Evolutionary conservation across 139 green algal species (phyloP).

Genomic region (Chlorella sp.): DNA sequence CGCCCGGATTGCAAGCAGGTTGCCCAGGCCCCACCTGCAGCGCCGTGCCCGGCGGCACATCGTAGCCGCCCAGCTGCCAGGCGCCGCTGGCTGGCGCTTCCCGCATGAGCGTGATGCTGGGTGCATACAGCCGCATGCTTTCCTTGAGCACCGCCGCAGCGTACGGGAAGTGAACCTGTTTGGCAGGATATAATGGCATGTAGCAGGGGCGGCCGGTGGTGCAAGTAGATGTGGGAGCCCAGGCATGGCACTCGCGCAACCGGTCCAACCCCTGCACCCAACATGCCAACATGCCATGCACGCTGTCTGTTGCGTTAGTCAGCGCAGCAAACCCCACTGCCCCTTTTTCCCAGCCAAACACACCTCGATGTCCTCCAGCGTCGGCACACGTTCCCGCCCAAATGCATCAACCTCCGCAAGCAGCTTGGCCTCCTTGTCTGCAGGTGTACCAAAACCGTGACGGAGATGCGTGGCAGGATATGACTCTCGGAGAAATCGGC

Average conservation of each 20-base stretch:
- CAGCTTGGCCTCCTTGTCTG: constrained; percentile 40
- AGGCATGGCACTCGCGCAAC: no score
- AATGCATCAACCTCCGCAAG: constrained; percentile 54
- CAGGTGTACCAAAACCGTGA: no score
- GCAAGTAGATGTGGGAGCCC: no score
- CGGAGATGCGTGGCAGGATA: no score
- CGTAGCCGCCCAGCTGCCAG: background rate
- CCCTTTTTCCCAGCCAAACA: background rate
- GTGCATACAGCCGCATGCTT: constrained; percentile 64
- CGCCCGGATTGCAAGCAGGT: no score
- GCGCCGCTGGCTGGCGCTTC: background rate
- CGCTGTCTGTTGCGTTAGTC: no score
- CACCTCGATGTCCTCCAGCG: constrained; percentile 8
- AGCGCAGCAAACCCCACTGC: no score
- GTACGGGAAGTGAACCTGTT: constrained; percentile 52
- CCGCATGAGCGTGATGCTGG: constrained; percentile 14
- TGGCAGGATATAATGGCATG: no score
- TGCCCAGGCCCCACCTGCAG: background rate
- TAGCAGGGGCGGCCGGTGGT: no score
- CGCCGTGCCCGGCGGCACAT: background rate
- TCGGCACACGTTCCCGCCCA: constrained; percentile 2
- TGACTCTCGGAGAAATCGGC: no score
- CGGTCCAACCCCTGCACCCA: no score
- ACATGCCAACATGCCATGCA: no score
- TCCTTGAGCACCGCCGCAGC: constrained; percentile 64